Evolutionary conservation across 129 eudicot species (phyloP).

Genomic region (Helianthus annuus): HanXRQr2.0-SUNRISE NC_035446.2:6535299-6535798

Average conservation of each 20-base stretch:
- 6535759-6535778: conserved; percentile 76
- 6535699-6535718: conserved; percentile 82
- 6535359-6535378: background rate
- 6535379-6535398: background rate
- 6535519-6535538: conserved; percentile 28
- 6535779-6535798: conserved; percentile 78
- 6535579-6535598: conserved; percentile 24
- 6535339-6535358: conserved; percentile 9
- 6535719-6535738: conserved; percentile 85
- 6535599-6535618: too few relatives aligned
- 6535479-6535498: conserved; percentile 24
- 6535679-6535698: conserved; percentile 58
- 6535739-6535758: conserved; percentile 75
- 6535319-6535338: background rate
- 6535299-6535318: too few relatives aligned
- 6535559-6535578: conserved; percentile 57
- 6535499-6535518: conserved; percentile 33
- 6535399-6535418: too few relatives aligned
- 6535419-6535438: too few relatives aligned
- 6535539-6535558: conserved; percentile 39
- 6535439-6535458: background rate
- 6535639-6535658: too few relatives aligned
- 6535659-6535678: too few relatives aligned
- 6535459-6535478: conserved; percentile 3
- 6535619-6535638: too few relatives aligned